phyloP scores from a whole-genome alignment of 2,329 filamentous ascomycete species.

The Xylariaceae sp. region DNA sequence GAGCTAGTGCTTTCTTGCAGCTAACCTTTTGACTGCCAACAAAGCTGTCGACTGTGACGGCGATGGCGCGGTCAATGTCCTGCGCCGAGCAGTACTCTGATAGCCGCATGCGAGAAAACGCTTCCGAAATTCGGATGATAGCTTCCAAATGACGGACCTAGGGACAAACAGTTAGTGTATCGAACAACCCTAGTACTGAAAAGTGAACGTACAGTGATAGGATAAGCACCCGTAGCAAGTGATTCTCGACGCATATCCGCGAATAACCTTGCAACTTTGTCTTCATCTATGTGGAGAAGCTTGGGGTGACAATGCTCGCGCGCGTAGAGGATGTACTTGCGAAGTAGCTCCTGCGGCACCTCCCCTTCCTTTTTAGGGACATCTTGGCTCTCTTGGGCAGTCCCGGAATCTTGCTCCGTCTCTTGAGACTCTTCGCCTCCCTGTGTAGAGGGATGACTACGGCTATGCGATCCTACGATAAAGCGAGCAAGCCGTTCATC shows the following conservation, averaged over 20 bases:
- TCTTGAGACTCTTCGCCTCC: constrained; percentile 63
- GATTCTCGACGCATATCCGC: constrained; percentile 95
- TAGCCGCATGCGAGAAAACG: constrained; percentile 98
- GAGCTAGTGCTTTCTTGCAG: constrained; percentile 92
- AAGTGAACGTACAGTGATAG: constrained; percentile 80
- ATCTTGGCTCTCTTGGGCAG: constrained; percentile 38
- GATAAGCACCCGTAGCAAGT: constrained; percentile 92
- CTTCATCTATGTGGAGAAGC: constrained; percentile 96
- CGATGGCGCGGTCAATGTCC: constrained; percentile 96
- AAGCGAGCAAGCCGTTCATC: constrained; percentile 94
- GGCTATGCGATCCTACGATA: constrained; percentile 91
- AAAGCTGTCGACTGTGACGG: constrained; percentile 95
- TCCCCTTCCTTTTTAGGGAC: constrained; percentile 61
- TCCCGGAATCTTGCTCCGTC: constrained; percentile 61
- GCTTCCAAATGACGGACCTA: constrained; percentile 97
- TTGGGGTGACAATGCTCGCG: constrained; percentile 88
- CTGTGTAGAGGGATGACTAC: constrained; percentile 73
- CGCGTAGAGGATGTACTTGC: constrained; percentile 97
- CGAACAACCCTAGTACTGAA: neutral
- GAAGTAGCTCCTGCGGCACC: constrained; percentile 86
- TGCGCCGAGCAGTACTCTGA: constrained; percentile 89
- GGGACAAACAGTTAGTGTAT: constrained; percentile 28
- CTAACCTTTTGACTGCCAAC: constrained; percentile 96
- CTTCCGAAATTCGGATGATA: constrained; percentile 92
- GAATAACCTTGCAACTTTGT: constrained; percentile 93